These are phyloP conservation scores for Arthromyces matolae DNA, from an alignment of 768 basidiomycete species.

Conservation along the genomic window DNA sequence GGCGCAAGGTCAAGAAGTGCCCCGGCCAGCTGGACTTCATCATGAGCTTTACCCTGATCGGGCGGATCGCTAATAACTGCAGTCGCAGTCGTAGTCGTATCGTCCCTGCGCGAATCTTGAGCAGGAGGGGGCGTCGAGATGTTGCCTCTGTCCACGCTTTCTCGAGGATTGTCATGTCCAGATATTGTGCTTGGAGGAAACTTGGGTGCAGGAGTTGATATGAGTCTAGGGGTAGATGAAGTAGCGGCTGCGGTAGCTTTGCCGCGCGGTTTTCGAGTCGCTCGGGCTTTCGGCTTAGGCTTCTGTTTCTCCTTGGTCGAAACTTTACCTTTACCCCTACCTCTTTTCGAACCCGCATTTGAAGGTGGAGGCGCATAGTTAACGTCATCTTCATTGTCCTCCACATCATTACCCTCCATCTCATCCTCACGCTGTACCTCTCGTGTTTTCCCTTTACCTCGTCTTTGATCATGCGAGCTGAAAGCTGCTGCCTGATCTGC, in stretches of 20 bases:
- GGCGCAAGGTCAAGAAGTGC: conserved; percentile 7
- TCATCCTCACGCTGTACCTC: conserved; percentile 12
- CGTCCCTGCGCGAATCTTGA: background rate
- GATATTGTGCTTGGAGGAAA: background rate
- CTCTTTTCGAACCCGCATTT: background rate
- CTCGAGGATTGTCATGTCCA: background rate
- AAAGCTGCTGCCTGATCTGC: conserved; percentile 68
- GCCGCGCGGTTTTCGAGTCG: conserved; percentile 15
- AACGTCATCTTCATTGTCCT: background rate
- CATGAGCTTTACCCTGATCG: background rate
- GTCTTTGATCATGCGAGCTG: conserved; percentile 32
- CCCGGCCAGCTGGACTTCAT: background rate
- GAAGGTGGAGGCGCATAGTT: background rate
- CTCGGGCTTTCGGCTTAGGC: background rate
- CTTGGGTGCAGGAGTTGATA: conserved; percentile 21
- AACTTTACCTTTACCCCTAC: conserved; percentile 19
- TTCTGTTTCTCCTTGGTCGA: conserved; percentile 15
- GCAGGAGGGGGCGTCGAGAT: background rate
- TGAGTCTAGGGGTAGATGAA: conserved; percentile 19
- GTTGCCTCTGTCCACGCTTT: too few species aligned
- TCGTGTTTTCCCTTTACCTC: conserved; percentile 14
- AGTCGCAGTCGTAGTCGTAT: background rate
- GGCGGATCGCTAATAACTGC: background rate
- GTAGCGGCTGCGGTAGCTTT: background rate
- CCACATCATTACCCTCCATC: conserved; percentile 1